Base-by-base conservation (phyloP, 345 rosid genomes). In the Populus davidiana region DNA sequence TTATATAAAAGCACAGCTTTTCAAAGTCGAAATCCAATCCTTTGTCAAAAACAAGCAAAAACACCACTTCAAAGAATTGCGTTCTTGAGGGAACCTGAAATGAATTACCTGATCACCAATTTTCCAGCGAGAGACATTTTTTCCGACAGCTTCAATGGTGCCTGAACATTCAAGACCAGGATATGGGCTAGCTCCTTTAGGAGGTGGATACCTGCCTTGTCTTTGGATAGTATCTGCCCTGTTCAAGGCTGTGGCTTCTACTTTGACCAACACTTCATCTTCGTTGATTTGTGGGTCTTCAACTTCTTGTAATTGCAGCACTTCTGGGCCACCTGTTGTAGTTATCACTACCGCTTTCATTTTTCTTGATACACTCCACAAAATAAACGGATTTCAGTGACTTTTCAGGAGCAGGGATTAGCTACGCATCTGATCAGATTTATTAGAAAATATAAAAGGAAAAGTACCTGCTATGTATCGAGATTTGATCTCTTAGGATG, bases 161-260 rank as follows among this genome's bases (percentile, higher is more conserved):
- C 97, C 97, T 27, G 97, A 93, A 74, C 98, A 94, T 77, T 93
- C 98, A 36, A 94, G 90, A 59, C 98, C 94, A 18, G 64, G 97
- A 79, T 86, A 85, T 31, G 88, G 84, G 69, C 98, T 94, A 35
- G 91, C 83, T 12, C 90, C 98, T 65, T 90, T 86, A 5, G 98
- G 97, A n/a, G 95, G 94, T 18, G 91, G 70, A 81, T 93, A 89
- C 50, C 69, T 77, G 82, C 97, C 98, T 66, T 80, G 86, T 50
- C 98, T 83, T 75, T 94, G 97, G 27, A 87, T 54, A 20, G 91
- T 90, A 80, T 94, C 98, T 8, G 97, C 93, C 3, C 94, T 83
- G 85, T 93, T 94, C 31, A 94, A 73, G 41, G 95, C 97, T 52
- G 97, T 85, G 69, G 99, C 91, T 27, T 77, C 90, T 25, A 93